Percentiles rank a stretch among this genome's conserved stretches.
Evolutionary conservation across 257 asterid genomes (phyloP).

Genomic region (Thymus mandschuricus): DNA sequence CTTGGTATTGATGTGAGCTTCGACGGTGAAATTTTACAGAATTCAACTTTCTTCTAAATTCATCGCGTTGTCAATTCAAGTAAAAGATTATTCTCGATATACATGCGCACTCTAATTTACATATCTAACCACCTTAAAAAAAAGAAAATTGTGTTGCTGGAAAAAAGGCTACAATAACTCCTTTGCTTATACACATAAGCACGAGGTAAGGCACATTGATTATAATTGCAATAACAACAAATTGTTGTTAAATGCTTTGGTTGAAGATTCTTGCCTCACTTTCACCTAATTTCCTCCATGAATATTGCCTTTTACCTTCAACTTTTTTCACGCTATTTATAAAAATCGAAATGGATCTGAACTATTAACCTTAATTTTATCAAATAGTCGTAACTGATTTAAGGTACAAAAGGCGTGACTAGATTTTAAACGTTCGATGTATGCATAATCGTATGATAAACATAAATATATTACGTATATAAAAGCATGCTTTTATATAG

Average conservation of each 20-base stretch:
- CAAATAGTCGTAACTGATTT: too few relatives aligned
- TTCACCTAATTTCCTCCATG: neutral
- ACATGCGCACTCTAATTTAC: neutral
- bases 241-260: conserved; percentile 3
- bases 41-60: neutral
- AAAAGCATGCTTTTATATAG: too few relatives aligned
- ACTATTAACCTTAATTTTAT: too few relatives aligned
- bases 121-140: neutral
- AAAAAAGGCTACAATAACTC: neutral
- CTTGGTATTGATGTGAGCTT: neutral
- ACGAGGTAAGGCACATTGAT: neutral
- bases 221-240: neutral
- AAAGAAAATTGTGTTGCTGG: neutral
- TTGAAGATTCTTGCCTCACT: conserved; percentile 18
- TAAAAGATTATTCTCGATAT: neutral
- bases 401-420: too few relatives aligned
- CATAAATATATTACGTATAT: too few relatives aligned
- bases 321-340: too few relatives aligned
- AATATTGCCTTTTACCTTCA: neutral
- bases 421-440: too few relatives aligned
- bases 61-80: neutral
- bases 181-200: neutral
- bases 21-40: neutral
- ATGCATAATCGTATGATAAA: too few relatives aligned
- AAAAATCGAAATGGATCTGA: too few relatives aligned